Conservation (phyloP, 225 moss, liverwort and hornwort genomes). For the Anthoceros angustus region DNA sequence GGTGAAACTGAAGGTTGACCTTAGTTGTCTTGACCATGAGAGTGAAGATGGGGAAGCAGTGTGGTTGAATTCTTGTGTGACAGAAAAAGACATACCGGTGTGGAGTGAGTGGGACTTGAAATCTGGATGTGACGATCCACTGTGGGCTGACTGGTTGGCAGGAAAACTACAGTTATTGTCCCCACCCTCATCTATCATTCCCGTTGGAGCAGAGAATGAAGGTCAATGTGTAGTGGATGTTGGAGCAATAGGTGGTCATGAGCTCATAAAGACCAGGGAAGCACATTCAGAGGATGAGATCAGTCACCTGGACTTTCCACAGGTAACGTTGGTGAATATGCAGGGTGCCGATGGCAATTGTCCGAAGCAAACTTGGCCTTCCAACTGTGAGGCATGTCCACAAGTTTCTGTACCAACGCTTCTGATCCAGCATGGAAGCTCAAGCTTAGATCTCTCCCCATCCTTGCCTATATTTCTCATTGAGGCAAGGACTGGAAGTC, state of each 20-base stretch:
- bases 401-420: too few relatives aligned
- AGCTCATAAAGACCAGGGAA: neutral
- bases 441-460: too few relatives aligned
- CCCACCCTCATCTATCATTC: neutral
- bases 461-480: too few relatives aligned
- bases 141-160: slow-evolving; percentile 4
- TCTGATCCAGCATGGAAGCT: too few relatives aligned
- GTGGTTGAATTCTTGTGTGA: too few relatives aligned
- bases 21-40: neutral
- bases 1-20: neutral
- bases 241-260: neutral
- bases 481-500: too few relatives aligned
- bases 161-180: slow-evolving; percentile 1
- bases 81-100: neutral
- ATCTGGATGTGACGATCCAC: neutral
- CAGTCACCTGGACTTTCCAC: too few relatives aligned
- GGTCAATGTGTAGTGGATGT: neutral
- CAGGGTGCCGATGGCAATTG: too few relatives aligned
- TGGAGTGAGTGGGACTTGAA: neutral
- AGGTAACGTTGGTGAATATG: too few relatives aligned
- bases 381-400: too few relatives aligned
- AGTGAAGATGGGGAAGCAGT: neutral
- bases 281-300: too few relatives aligned
- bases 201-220: neutral
- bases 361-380: too few relatives aligned